Conservation (phyloP, 306 rosid species). For the Abrus pulchellus region DNA sequence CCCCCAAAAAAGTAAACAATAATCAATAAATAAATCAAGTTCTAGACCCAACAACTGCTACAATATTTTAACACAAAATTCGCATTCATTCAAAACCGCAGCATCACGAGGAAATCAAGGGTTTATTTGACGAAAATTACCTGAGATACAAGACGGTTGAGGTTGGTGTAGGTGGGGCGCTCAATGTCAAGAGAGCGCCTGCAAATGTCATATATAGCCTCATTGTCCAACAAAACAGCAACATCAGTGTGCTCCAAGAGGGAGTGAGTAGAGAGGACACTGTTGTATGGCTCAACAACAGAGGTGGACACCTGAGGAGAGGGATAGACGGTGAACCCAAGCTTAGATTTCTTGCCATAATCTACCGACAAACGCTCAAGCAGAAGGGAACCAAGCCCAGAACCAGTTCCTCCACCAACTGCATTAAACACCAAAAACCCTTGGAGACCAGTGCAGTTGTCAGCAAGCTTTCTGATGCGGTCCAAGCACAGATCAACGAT, state of each 20-base stretch:
- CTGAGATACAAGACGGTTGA: constrained; percentile 92
- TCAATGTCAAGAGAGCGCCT: constrained; percentile 95
- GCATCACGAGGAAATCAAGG: too few species aligned
- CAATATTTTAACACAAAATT: too few species aligned
- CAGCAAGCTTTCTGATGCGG: constrained; percentile 93
- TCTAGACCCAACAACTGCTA: too few species aligned
- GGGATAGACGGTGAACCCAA: constrained; percentile 89
- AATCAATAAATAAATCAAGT: not conserved
- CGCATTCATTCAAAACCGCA: too few species aligned
- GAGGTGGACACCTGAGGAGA: constrained; percentile 97
- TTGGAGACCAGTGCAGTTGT: constrained; percentile 94
- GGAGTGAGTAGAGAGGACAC: constrained; percentile 95
- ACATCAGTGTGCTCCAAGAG: constrained; percentile 95
- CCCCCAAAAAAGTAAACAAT: not conserved
- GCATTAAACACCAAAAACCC: constrained; percentile 94
- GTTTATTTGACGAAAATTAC: constrained; percentile 42
- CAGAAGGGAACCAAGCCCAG: constrained; percentile 91
- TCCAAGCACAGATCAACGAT: constrained; percentile 94
- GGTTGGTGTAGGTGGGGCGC: constrained; percentile 94
- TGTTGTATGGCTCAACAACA: constrained; percentile 98
- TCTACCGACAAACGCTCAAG: constrained; percentile 92
- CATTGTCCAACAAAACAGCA: constrained; percentile 88
- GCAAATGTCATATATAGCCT: constrained; percentile 91
- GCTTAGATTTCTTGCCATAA: constrained; percentile 53
- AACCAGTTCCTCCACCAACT: constrained; percentile 96